A percentile compares a stretch with the other conserved stretches of the same genome.
These are phyloP conservation scores for Septoria petroselini DNA, from an alignment of 2,329 filamentous ascomycete genomes.

Conservation along the genomic window DNA sequence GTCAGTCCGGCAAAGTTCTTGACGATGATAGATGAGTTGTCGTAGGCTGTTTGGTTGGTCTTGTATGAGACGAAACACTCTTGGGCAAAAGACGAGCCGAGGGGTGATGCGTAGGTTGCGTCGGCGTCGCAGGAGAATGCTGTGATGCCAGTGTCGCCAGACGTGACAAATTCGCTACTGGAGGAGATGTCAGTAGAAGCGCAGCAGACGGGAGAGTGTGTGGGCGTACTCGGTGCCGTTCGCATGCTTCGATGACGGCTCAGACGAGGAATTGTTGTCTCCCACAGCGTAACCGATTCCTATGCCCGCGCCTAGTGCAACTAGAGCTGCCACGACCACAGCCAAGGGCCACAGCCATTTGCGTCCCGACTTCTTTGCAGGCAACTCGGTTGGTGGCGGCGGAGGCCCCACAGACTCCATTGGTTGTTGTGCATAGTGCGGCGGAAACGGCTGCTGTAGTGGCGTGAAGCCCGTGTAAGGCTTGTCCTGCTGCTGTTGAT, in stretches of 20 bases:
- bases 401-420: not conserved
- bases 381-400: not conserved
- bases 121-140: constrained; percentile 9
- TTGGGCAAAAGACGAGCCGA: constrained; percentile 14
- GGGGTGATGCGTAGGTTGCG: constrained; percentile 8
- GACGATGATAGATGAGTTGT: constrained; percentile 13
- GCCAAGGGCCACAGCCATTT: constrained; percentile 14
- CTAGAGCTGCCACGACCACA: constrained; percentile 1
- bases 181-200: not conserved
- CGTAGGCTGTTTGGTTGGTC: constrained; percentile 14
- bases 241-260: not conserved
- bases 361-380: not conserved
- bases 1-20: constrained; percentile 15
- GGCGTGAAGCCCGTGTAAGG: not conserved
- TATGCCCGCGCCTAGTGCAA: constrained; percentile 10
- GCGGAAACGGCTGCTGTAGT: constrained; percentile 2
- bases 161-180: constrained; percentile 7
- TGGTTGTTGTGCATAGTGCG: constrained; percentile 10
- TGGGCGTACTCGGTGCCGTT: not conserved
- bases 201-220: too few relatives aligned
- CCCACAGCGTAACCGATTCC: constrained; percentile 14
- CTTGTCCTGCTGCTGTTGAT: constrained; percentile 4
- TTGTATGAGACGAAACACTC: constrained; percentile 15
- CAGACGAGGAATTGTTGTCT: constrained; percentile 9
- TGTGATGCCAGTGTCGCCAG: constrained; percentile 10